Percentiles rank a stretch among this genome's conserved stretches.
These are phyloP conservation scores for Carpinus viminea DNA, from an alignment of 306 rosid species.

Conservation along the genomic window DNA sequence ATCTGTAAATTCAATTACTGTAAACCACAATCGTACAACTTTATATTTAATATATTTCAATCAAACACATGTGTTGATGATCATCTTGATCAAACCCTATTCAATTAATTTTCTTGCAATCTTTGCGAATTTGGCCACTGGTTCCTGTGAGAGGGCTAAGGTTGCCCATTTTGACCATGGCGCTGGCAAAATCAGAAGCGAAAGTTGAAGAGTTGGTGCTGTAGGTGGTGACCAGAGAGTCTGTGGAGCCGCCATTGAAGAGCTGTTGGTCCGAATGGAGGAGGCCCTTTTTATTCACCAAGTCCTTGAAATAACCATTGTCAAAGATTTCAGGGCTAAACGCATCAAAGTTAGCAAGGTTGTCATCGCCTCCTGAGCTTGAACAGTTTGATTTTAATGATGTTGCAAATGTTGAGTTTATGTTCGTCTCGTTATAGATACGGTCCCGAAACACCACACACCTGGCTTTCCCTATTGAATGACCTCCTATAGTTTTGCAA, in stretches of 20 bases:
- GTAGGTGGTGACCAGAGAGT: conserved; percentile 35
- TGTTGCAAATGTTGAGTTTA: conserved; percentile 51
- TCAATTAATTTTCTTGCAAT: conserved; percentile 53
- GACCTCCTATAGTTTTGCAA: conserved; percentile 45
- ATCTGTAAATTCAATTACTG: too few relatives aligned
- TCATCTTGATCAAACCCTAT: too few relatives aligned
- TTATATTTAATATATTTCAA: too few relatives aligned
- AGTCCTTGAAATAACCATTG: conserved; percentile 43
- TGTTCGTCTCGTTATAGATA: conserved; percentile 53
- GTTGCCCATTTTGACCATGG: conserved; percentile 71
- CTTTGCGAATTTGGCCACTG: conserved; percentile 58
- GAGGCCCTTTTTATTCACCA: conserved; percentile 35
- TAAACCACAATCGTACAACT: too few relatives aligned
- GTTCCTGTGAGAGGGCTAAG: conserved; percentile 59
- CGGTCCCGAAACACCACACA: conserved; percentile 56
- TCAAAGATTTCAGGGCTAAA: conserved; percentile 55
- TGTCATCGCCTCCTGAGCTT: conserved; percentile 47
- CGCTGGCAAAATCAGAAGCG: conserved; percentile 52
- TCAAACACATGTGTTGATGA: too few relatives aligned
- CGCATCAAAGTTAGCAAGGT: conserved; percentile 58
- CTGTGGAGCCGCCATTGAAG: conserved; percentile 39
- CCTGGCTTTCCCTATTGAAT: conserved; percentile 71
- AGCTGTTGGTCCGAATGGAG: conserved; percentile 49
- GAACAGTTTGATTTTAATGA: conserved; percentile 52
- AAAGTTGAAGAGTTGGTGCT: conserved; percentile 36